Percentiles rank a stretch among this genome's conserved stretches.
phyloP scores from a whole-genome alignment of 2,329 filamentous ascomycete genomes.

The Akanthomyces lecanii region DNA sequence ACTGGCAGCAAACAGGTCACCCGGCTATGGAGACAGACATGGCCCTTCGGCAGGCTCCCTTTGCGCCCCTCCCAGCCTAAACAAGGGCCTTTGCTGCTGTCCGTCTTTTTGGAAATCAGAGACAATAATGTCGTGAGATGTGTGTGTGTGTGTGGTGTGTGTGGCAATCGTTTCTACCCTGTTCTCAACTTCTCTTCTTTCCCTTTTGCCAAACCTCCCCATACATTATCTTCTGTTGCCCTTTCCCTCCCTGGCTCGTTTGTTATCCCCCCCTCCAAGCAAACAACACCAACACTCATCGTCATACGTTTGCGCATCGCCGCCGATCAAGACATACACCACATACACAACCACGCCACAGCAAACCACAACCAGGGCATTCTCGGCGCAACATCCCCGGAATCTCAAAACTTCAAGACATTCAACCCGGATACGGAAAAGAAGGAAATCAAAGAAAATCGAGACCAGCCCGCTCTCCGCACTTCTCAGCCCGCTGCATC shows the following conservation, averaged over 20 bases:
- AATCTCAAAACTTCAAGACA: not conserved
- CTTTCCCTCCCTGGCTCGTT: not conserved
- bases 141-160: slow-evolving; percentile 1
- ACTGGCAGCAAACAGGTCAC: not conserved
- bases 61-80: slow-evolving; percentile 4
- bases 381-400: too few relatives aligned
- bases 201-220: not conserved
- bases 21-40: not conserved
- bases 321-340: not conserved
- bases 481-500: not conserved
- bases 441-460: not conserved
- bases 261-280: not conserved
- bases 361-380: not conserved
- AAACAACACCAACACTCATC: not conserved
- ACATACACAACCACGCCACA: not conserved
- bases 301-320: slow-evolving; percentile 1
- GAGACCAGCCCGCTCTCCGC: not conserved
- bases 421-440: not conserved
- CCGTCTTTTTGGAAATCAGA: not conserved
- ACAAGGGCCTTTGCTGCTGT: not conserved
- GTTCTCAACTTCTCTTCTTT: not conserved
- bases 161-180: not conserved
- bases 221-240: not conserved
- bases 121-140: slow-evolving; percentile 7
- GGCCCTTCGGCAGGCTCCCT: not conserved